Evolutionary conservation across 2,329 filamentous ascomycete genomes (phyloP).

Genomic region (Metarhizium robertsii): DNA sequence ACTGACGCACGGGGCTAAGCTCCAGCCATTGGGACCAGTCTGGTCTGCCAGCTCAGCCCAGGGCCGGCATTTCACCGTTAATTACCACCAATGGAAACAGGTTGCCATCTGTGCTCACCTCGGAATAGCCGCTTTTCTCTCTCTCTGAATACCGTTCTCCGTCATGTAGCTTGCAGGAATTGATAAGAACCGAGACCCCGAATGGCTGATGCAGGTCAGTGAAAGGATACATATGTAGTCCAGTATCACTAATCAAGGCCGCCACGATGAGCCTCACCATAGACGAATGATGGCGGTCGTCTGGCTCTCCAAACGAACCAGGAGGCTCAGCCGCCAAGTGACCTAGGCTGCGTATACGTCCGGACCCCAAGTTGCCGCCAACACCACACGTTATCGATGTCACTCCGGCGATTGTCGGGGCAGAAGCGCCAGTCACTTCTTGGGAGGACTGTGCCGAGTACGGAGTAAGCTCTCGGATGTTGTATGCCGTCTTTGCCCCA

Average conservation of each 20-base stretch:
- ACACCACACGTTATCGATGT: background rate
- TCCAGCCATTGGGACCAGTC: background rate
- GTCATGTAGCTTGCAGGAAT: no score
- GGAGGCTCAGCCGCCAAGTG: no score
- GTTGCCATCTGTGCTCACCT: background rate
- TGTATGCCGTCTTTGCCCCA: no score
- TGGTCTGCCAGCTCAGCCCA: background rate
- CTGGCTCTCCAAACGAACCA: background rate
- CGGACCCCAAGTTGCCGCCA: no score
- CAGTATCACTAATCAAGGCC: slow-evolving; percentile 3
- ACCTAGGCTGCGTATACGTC: no score
- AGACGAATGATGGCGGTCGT: background rate
- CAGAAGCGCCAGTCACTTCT: background rate
- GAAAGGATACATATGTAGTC: background rate
- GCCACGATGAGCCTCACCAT: background rate
- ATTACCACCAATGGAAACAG: background rate
- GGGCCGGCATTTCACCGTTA: background rate
- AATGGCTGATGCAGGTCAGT: background rate
- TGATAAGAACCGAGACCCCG: no score
- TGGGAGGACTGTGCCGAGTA: background rate
- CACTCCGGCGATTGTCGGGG: slow-evolving; percentile 3
- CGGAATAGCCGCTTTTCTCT: no score
- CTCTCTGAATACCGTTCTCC: no score
- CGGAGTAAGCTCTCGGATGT: no score
- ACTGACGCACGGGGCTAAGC: background rate